These are phyloP conservation scores for Neocucurbitaria cava DNA, from an alignment of 2,329 filamentous ascomycete genomes.

Conservation along the genomic window DNA sequence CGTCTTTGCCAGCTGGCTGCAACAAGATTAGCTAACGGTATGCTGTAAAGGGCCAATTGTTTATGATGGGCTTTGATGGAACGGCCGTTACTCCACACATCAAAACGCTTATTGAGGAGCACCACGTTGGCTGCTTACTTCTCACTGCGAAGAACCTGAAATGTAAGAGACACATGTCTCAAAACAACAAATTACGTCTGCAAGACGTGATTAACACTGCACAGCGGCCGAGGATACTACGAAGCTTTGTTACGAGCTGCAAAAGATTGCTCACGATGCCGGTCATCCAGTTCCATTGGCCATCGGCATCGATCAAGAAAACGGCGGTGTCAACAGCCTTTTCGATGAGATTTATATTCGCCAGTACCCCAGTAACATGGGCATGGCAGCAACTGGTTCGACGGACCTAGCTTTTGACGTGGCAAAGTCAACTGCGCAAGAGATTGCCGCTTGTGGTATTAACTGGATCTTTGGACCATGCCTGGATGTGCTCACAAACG, in stretches of 20 bases:
- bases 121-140: conserved; percentile 87
- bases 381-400: conserved; percentile 88
- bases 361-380: conserved; percentile 97
- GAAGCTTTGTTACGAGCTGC: conserved; percentile 84
- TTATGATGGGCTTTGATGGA: conserved; percentile 87
- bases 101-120: conserved; percentile 77
- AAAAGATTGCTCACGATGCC: conserved; percentile 88
- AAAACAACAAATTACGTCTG: conserved; percentile 10
- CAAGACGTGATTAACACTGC: conserved; percentile 28
- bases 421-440: conserved; percentile 90
- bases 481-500: conserved; percentile 91
- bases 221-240: conserved; percentile 91
- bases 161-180: conserved; percentile 61
- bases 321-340: conserved; percentile 95
- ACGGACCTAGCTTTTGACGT: conserved; percentile 86
- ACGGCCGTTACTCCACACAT: conserved; percentile 85
- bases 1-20: conserved; percentile 17
- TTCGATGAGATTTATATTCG: conserved; percentile 96
- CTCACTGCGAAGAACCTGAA: conserved; percentile 85
- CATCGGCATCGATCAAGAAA: conserved; percentile 95
- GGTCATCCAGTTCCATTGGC: conserved; percentile 88
- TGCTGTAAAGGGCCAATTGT: conserved; percentile 74
- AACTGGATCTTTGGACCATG: conserved; percentile 96
- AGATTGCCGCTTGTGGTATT: conserved; percentile 90
- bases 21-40: conserved; percentile 35